A percentile compares a stretch with the other conserved stretches of the same genome.
Evolutionary conservation across 768 basidiomycete genomes (phyloP).

Genomic region (Lyophyllum atratum): DNA sequence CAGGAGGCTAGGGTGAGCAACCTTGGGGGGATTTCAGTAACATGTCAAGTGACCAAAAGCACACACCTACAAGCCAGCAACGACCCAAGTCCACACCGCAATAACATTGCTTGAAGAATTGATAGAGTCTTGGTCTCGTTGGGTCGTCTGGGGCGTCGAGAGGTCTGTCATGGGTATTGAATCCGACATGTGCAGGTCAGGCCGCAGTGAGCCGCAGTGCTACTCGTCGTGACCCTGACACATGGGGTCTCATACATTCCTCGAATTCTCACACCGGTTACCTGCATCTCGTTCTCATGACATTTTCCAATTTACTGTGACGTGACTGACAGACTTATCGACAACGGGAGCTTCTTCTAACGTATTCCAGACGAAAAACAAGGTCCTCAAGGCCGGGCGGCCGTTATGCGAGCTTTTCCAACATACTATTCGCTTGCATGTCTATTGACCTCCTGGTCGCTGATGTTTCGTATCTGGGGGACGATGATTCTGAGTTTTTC

Average conservation of each 20-base stretch:
- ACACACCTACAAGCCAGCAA: conserved; percentile 29
- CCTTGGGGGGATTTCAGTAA: conserved; percentile 21
- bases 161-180: conserved; percentile 18
- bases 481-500: conserved; percentile 57
- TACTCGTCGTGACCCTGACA: too few relatives aligned
- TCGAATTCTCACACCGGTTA: conserved; percentile 3
- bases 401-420: conserved; percentile 18
- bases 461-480: conserved; percentile 26
- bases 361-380: conserved; percentile 3
- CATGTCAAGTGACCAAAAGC: conserved; percentile 11
- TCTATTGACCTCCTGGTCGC: conserved; percentile 17
- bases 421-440: conserved; percentile 21
- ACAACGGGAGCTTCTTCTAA: conserved; percentile 6
- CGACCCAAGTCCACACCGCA: conserved; percentile 31
- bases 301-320: conserved; percentile 8
- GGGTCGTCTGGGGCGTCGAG: conserved; percentile 1
- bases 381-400: conserved; percentile 6
- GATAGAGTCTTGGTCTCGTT: background rate
- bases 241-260: background rate
- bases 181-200: conserved; percentile 5
- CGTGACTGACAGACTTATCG: conserved; percentile 7
- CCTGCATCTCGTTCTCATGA: conserved; percentile 3
- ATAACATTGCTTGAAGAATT: conserved; percentile 15
- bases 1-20: conserved; percentile 22
- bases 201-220: background rate